Base-by-base conservation (phyloP, 2,329 filamentous ascomycete species). In the Emergomyces orientalis region DNA sequence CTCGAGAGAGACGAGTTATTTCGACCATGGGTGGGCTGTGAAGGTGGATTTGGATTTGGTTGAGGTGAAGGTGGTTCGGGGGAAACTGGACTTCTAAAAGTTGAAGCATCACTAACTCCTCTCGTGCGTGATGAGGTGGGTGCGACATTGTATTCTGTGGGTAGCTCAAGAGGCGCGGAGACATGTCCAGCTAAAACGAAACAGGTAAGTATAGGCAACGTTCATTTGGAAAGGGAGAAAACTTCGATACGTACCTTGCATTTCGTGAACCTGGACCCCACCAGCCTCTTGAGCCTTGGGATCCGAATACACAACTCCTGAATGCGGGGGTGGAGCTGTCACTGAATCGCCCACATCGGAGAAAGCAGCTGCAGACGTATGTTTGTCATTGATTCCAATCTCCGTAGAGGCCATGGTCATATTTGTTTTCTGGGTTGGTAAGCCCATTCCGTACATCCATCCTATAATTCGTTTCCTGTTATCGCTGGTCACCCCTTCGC, bases 361-460 rank as follows among this genome's bases (percentile, higher is more conserved):
- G 54, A 58, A 62, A 11, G 49, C 56, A 17, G 59, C 41, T 2
- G 47, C 32, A 41, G 66, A 64, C 22, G 62, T 55, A 41, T 64
- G 63, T 49, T 67, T 67, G 13, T 66, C 64, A 14, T 63, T 61
- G 32, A 63, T 62, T n/a, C 63, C 66, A 45, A 63, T 58, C 25
- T 67, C 64, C 7, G 65, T 66, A 8, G 65, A 62, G 11, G 65
- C 45, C 68, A 70, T 47, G 65, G 71, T 55, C 66, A 59, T 62
- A 63, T 32, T 65, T 22, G 72, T 65, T 22, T 77, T 78, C 60
- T 76, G 77, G 61, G 52, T 82, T 80, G 47, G 61, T 14, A 55
- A 37, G 27, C 60, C 61, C 56, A 64, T 79, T 9, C 77, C 78
- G 62, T 76, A 77, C 63, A 85, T 77, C 84, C 84, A 86, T 1